These are phyloP conservation scores for Phytophthora ramorum DNA, from an alignment of 352 stramenopile species.

Conservation along the genomic window DNA sequence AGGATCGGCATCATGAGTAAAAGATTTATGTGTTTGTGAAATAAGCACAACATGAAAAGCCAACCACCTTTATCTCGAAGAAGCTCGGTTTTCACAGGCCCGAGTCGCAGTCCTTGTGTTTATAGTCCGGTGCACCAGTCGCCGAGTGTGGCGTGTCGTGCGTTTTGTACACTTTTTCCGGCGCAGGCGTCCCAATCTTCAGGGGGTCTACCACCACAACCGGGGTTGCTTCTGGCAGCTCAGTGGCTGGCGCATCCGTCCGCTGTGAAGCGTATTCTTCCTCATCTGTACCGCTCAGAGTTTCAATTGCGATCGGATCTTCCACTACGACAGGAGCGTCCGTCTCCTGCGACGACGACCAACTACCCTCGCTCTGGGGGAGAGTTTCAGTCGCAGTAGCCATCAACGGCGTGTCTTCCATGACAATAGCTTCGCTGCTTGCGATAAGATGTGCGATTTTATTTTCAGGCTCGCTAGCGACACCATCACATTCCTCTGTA, in stretches of 20 bases:
- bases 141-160: slow-evolving; percentile 9
- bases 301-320: no score
- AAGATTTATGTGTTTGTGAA: neutral
- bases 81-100: slow-evolving; percentile 4
- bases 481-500: slow-evolving; percentile 36
- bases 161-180: slow-evolving; percentile 5
- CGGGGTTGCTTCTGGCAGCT: slow-evolving; percentile 4
- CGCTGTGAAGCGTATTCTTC: neutral
- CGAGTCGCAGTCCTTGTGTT: slow-evolving; percentile 19
- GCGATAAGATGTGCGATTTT: neutral
- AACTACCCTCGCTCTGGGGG: neutral
- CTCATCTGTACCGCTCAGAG: neutral
- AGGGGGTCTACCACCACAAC: slow-evolving; percentile 11
- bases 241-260: slow-evolving; percentile 5
- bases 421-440: slow-evolving; percentile 1
- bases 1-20: neutral
- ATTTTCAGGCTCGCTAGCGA: neutral
- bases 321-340: neutral
- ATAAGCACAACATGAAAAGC: neutral
- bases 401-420: neutral
- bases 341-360: slow-evolving; percentile 2
- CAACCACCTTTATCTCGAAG: neutral
- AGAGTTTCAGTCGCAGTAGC: neutral
- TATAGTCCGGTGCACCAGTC: neutral
- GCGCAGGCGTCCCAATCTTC: slow-evolving; percentile 6